A percentile compares a stretch with the other conserved stretches of the same genome.
Conservation (phyloP, 1,284 basidiomycete species). For the Puccinia coronata region DNA sequence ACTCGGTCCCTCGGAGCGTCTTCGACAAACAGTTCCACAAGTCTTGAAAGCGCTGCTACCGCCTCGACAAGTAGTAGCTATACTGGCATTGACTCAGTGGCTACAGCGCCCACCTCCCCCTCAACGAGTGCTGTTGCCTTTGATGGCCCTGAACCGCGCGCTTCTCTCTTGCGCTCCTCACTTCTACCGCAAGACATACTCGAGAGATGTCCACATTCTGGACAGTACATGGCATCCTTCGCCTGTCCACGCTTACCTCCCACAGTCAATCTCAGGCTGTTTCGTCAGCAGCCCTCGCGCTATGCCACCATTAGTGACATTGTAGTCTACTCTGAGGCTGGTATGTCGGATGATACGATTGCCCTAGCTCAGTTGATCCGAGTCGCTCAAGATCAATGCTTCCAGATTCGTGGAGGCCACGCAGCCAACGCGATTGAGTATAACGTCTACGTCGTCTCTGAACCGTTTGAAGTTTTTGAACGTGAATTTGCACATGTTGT, state of each 20-base stretch:
- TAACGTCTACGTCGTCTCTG: constrained; percentile 79
- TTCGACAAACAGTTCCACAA: not conserved
- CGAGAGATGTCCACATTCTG: constrained; percentile 30
- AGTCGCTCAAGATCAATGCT: constrained; percentile 60
- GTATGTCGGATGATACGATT: constrained; percentile 64
- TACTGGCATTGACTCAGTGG: constrained; percentile 16
- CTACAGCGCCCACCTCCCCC: constrained; percentile 29
- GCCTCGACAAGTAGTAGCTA: constrained; percentile 16
- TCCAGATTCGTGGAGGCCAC: constrained; percentile 63
- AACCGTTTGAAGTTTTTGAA: constrained; percentile 65
- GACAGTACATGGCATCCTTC: constrained; percentile 6
- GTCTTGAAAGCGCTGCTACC: not conserved
- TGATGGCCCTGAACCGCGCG: constrained; percentile 49
- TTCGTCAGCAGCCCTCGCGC: constrained; percentile 65
- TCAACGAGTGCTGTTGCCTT: constrained; percentile 37
- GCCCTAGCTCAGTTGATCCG: constrained; percentile 53
- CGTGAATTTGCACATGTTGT: constrained; percentile 62
- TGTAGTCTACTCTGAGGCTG: constrained; percentile 76
- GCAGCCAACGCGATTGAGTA: constrained; percentile 66
- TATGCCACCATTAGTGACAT: constrained; percentile 86
- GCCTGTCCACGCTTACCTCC: constrained; percentile 35
- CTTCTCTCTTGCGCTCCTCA: constrained; percentile 46
- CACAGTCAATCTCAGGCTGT: constrained; percentile 56
- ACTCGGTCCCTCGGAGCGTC: constrained; percentile 8
- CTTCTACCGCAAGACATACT: constrained; percentile 50